Evolutionary conservation across 139 green algal species (phyloP).

Genomic region (Chlamydomonas sphaeroides): DNA sequence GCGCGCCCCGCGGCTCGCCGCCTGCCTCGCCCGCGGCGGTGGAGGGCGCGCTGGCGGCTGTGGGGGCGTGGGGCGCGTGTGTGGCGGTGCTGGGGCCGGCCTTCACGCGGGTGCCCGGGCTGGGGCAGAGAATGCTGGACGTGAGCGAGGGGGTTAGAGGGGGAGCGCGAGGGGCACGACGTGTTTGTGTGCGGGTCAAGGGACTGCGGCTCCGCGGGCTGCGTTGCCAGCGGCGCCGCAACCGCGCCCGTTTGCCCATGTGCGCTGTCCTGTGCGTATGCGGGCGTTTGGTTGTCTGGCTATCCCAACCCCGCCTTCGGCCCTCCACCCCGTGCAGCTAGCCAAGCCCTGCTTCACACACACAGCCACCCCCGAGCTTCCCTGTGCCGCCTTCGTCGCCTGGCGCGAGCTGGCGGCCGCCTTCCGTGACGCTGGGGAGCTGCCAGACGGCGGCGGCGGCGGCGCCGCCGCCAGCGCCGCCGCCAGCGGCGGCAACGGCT

Average conservation of each 20-base stretch:
- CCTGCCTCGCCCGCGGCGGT: not conserved
- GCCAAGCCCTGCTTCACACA: constrained; percentile 12
- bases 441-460: not conserved
- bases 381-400: constrained; percentile 14
- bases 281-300: too few species aligned
- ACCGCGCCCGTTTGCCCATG: too few species aligned
- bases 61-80: constrained; percentile 2
- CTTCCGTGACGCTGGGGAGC: not conserved
- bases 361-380: not conserved
- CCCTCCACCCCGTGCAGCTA: not conserved
- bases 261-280: too few species aligned
- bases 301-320: too few species aligned
- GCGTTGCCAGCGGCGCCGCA: too few species aligned
- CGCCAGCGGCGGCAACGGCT: not conserved
- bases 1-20: not conserved
- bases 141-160: not conserved
- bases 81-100: constrained; percentile 2
- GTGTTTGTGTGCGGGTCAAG: not conserved
- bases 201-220: not conserved
- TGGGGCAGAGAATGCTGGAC: constrained; percentile 24
- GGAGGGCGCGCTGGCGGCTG: not conserved
- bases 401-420: not conserved
- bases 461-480: not conserved
- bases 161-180: too few species aligned
- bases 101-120: not conserved